Conservation (phyloP, 345 rosid genomes). For the Rubroshorea leprosula region DNA sequence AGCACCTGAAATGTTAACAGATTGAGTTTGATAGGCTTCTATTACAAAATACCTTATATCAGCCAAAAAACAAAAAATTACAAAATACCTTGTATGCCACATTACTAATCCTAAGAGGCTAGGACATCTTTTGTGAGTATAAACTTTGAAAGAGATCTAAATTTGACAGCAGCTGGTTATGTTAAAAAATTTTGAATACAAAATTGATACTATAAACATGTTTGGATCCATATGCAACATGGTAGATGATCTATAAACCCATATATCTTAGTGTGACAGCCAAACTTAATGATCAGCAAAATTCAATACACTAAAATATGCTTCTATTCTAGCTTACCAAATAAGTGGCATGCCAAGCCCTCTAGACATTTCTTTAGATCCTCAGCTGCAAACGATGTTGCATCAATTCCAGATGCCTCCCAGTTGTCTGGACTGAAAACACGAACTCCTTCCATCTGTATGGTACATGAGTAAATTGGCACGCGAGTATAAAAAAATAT, state of each 20-base stretch:
- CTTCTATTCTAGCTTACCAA: slow-evolving; percentile 43
- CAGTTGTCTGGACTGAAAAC: slow-evolving; percentile 76
- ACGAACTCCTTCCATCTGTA: slow-evolving; percentile 95
- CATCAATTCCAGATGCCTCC: slow-evolving; percentile 61
- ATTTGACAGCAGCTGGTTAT: too few species aligned
- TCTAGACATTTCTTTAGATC: slow-evolving; percentile 94
- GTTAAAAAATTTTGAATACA: too few species aligned
- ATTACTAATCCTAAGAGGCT: neutral
- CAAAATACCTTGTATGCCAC: neutral
- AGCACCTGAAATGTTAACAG: slow-evolving; percentile 51
- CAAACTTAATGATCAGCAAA: neutral
- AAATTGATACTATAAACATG: too few species aligned
- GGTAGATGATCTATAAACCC: neutral
- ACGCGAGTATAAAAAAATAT: neutral
- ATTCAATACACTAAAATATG: slow-evolving; percentile 9
- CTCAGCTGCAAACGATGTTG: slow-evolving; percentile 69
- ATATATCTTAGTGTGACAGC: neutral
- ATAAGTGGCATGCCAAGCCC: slow-evolving; percentile 86
- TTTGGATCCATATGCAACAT: neutral
- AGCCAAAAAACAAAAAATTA: too few species aligned
- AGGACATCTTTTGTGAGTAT: neutral
- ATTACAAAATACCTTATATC: too few species aligned
- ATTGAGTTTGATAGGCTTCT: slow-evolving; percentile 9
- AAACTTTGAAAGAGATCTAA: too few species aligned
- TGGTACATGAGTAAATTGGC: neutral